Evolutionary conservation across 176 grass and related monocot genomes (phyloP).

Genomic region (Eragrostis nindensis): DNA sequence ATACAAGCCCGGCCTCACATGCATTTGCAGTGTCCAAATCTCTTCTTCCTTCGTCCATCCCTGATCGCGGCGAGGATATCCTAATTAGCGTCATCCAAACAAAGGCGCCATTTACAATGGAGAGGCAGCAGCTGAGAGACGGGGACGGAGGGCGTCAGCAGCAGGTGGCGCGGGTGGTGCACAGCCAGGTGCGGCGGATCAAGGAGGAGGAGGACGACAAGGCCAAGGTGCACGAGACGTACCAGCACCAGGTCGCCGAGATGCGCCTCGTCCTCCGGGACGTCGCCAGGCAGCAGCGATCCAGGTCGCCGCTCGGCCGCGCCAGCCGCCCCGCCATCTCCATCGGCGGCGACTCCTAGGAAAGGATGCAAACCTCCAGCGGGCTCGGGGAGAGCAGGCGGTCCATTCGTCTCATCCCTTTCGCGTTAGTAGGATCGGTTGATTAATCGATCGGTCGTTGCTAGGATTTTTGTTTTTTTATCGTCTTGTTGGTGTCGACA

Average conservation of each 20-base stretch:
- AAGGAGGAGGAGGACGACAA: constrained; percentile 67
- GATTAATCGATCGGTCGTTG: not conserved
- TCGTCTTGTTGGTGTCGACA: not conserved
- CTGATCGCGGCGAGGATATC: not conserved
- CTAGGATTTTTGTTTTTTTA: not conserved
- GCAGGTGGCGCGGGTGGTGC: constrained; percentile 39
- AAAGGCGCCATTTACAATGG: constrained; percentile 24
- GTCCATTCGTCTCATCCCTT: not conserved
- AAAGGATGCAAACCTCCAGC: not conserved
- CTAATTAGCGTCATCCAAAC: not conserved
- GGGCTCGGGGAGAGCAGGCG: not conserved
- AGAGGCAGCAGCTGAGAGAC: constrained; percentile 23
- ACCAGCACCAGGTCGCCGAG: constrained; percentile 44
- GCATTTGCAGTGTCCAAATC: not conserved
- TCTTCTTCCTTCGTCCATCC: not conserved
- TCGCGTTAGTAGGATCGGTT: not conserved
- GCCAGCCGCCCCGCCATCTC: constrained; percentile 51
- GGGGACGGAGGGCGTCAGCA: not conserved
- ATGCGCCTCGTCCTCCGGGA: constrained; percentile 46
- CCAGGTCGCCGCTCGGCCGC: constrained; percentile 59
- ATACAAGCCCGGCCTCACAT: not conserved
- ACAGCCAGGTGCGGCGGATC: constrained; percentile 73
- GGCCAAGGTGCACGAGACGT: constrained; percentile 54
- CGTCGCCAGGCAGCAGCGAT: constrained; percentile 39
- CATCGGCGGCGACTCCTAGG: constrained; percentile 47